Evolutionary conservation across 2,329 filamentous ascomycete species (phyloP).

Genomic region (Oidium heveae): DNA sequence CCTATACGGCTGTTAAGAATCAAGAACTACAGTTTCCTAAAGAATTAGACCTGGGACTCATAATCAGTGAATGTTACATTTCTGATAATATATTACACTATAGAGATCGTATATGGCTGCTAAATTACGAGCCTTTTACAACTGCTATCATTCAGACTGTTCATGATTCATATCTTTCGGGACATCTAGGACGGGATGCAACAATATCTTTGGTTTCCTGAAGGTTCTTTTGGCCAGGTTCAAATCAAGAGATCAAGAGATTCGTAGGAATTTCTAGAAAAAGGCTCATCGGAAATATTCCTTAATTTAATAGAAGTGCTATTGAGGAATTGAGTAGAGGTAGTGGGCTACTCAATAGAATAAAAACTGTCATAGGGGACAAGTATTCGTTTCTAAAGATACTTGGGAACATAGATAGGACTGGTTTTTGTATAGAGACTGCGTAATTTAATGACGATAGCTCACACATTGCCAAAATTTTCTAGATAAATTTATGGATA

Average conservation of each 20-base stretch:
- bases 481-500: no score
- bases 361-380: no score
- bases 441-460: no score
- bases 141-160: conserved; percentile 1
- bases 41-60: not conserved
- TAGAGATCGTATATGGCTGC: not conserved
- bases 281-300: no score
- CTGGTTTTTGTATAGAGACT: no score
- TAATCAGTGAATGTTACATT: not conserved
- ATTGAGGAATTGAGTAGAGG: no score
- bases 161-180: not conserved
- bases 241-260: not conserved
- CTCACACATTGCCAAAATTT: no score
- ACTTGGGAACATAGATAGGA: no score
- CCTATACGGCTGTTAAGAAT: not conserved
- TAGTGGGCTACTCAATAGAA: no score
- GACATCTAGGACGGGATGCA: conserved; percentile 1
- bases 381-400: no score
- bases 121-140: not conserved
- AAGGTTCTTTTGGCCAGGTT: not conserved
- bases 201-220: not conserved
- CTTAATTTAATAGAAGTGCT: no score
- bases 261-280: conserved; percentile 1
- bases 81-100: conserved; percentile 1
- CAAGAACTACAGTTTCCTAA: not conserved